Conservation (phyloP, 2,329 filamentous ascomycete genomes). For the Fusarium beomiforme region DNA sequence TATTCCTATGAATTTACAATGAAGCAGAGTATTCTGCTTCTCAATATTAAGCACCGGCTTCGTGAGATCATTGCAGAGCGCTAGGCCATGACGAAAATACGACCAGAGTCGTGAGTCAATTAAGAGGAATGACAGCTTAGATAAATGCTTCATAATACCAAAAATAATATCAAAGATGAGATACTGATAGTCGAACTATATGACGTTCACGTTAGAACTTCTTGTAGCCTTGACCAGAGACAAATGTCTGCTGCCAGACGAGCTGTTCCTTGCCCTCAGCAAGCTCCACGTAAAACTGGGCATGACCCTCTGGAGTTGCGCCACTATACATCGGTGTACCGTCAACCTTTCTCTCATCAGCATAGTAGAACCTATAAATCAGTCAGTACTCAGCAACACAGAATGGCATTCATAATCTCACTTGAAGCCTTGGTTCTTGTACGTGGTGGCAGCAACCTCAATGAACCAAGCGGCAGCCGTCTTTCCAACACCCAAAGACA, state of each 20-base stretch:
- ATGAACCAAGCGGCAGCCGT: background rate
- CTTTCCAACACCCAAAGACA: constrained; percentile 16
- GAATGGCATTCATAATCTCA: rapidly evolving
- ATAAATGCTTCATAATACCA: no score
- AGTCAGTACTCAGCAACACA: background rate
- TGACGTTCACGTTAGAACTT: background rate
- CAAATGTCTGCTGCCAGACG: constrained; percentile 22
- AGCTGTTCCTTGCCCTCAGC: background rate
- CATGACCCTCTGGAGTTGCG: background rate
- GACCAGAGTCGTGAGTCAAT: no score
- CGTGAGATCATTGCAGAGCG: no score
- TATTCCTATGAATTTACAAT: no score
- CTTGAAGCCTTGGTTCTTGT: constrained; percentile 2
- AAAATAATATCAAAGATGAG: no score
- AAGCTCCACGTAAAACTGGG: constrained; percentile 5
- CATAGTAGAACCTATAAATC: background rate
- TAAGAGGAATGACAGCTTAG: no score
- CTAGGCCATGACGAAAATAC: no score
- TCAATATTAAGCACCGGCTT: no score
- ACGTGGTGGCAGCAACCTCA: background rate
- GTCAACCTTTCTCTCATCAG: constrained; percentile 14
- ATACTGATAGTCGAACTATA: background rate
- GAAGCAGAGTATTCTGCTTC: no score
- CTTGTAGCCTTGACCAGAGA: constrained; percentile 4
- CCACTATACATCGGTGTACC: constrained; percentile 8